A percentile compares a stretch with the other conserved stretches of the same genome.
Conservation (phyloP, 345 rosid genomes). For the Erucastrum elatum region DNA sequence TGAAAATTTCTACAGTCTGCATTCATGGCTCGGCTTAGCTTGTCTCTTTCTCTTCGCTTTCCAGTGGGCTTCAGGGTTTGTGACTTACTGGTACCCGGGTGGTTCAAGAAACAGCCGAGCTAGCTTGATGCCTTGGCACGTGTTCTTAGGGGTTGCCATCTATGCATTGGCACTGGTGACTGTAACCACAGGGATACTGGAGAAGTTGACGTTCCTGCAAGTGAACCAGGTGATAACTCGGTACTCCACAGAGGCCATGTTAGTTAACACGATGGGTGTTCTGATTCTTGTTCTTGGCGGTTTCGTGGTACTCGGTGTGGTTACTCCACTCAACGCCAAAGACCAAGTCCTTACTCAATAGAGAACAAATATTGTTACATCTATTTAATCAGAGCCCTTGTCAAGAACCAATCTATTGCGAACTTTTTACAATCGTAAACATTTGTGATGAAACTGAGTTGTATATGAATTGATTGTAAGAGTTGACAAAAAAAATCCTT, state of each 20-base stretch:
- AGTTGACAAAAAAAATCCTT: too few relatives aligned
- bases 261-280: slow-evolving; percentile 75
- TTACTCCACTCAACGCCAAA: slow-evolving; percentile 58
- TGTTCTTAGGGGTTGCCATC: slow-evolving; percentile 78
- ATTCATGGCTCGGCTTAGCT: slow-evolving; percentile 91
- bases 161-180: slow-evolving; percentile 76
- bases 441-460: background rate
- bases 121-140: slow-evolving; percentile 79
- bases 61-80: slow-evolving; percentile 92
- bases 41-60: slow-evolving; percentile 72
- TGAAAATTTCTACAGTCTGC: slow-evolving; percentile 94
- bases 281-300: slow-evolving; percentile 73
- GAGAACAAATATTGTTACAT: background rate
- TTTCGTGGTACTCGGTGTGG: slow-evolving; percentile 68
- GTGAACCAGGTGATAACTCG: slow-evolving; percentile 63
- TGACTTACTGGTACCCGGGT: slow-evolving; percentile 90
- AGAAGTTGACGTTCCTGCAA: slow-evolving; percentile 86
- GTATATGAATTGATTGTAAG: background rate
- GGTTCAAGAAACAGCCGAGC: slow-evolving; percentile 75
- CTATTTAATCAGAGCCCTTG: background rate
- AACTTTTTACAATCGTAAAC: too few relatives aligned
- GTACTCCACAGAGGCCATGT: slow-evolving; percentile 72
- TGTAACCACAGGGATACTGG: slow-evolving; percentile 71
- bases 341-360: slow-evolving; percentile 42
- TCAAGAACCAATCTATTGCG: background rate